Evolutionary conservation across 768 basidiomycete species (phyloP).

Genomic region (Sporobolomyces phaffii): DNA sequence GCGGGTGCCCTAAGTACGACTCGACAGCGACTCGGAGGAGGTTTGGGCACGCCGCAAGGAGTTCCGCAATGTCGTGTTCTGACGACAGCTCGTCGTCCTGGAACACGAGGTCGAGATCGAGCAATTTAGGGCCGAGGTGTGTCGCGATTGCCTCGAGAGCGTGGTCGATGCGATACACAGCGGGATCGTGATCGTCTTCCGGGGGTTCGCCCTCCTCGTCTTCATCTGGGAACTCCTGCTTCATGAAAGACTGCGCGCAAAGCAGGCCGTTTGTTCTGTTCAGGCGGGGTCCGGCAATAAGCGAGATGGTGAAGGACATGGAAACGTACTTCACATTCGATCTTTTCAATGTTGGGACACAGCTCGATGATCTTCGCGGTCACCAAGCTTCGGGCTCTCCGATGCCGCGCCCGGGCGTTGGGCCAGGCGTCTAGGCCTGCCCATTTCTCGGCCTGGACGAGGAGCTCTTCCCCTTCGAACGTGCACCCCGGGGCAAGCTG

Average conservation of each 20-base stretch:
- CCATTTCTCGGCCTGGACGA: neutral
- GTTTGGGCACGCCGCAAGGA: conserved; percentile 11
- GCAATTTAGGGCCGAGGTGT: conserved; percentile 1
- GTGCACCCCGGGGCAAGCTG: too few species aligned
- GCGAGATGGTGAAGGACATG: neutral
- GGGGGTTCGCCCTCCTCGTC: neutral
- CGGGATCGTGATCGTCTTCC: neutral
- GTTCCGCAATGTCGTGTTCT: conserved; percentile 6
- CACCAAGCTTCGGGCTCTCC: conserved; percentile 6
- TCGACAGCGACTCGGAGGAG: conserved; percentile 17
- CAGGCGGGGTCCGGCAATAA: too few species aligned
- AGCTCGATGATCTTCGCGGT: conserved; percentile 9
- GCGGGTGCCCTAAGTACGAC: neutral
- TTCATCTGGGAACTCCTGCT: neutral
- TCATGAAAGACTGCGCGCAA: conserved; percentile 14
- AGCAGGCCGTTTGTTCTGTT: too few species aligned
- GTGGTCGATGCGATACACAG: conserved; percentile 21
- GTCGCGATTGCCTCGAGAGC: conserved; percentile 7
- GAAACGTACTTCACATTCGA: conserved; percentile 20
- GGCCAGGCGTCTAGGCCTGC: neutral
- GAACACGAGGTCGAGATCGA: conserved; percentile 3
- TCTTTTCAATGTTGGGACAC: neutral
- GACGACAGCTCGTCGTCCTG: too few species aligned
- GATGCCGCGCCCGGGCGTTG: neutral
- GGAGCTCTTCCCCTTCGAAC: neutral